A percentile compares a stretch with the other conserved stretches of the same genome.
These are phyloP conservation scores for Lagenaria siceraria DNA, from an alignment of 306 rosid genomes.

Conservation along the genomic window DNA sequence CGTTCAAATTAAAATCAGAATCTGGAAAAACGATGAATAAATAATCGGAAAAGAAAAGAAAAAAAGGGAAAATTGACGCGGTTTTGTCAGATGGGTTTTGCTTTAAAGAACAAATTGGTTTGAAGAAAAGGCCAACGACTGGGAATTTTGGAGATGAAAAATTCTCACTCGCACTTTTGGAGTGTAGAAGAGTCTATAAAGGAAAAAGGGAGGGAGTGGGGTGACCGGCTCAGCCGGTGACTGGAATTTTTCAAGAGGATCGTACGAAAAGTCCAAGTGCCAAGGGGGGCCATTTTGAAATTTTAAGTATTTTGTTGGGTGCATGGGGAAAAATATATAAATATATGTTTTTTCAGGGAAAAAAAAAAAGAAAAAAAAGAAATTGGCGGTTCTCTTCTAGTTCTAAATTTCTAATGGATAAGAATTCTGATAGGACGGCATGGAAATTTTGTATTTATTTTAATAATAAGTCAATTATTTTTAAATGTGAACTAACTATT, in stretches of 20 bases:
- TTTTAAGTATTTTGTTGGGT: neutral
- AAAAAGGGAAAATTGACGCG: slow-evolving; percentile 30
- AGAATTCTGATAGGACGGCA: neutral
- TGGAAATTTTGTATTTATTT: neutral
- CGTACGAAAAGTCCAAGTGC: neutral
- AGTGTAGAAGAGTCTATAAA: neutral
- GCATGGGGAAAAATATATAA: neutral
- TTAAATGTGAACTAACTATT: neutral
- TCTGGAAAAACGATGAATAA: neutral
- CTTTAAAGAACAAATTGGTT: neutral
- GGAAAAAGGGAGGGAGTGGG: neutral
- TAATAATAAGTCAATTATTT: neutral
- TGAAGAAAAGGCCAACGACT: neutral
- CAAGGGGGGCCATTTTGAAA: neutral
- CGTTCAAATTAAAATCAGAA: neutral
- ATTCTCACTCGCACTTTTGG: neutral
- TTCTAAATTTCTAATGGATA: neutral
- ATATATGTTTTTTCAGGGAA: no score
- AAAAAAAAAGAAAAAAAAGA: neutral
- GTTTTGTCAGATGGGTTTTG: slow-evolving; percentile 31
- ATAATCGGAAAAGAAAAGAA: neutral
- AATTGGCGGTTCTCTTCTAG: neutral
- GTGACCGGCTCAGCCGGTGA: slow-evolving; percentile 19
- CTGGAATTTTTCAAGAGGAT: neutral
- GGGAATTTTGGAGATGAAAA: neutral